These are phyloP conservation scores for Mycena pura DNA, from an alignment of 768 basidiomycete species.

Conservation along the genomic window DNA sequence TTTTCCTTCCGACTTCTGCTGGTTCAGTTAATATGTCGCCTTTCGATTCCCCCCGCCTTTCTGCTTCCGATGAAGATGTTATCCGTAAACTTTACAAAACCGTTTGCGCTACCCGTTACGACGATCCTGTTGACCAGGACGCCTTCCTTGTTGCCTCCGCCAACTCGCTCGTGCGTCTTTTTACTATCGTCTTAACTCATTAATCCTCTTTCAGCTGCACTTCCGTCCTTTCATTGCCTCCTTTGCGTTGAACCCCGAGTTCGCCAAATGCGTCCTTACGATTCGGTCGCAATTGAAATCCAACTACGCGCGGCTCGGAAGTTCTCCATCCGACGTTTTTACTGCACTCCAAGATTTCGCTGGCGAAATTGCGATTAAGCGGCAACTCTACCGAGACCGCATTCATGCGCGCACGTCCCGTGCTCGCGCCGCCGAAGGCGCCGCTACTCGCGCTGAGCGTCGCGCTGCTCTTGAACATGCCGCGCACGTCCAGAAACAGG, in stretches of 20 bases:
- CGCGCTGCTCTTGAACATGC: neutral
- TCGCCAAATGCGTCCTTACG: neutral
- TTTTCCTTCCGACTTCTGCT: no score
- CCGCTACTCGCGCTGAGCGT: neutral
- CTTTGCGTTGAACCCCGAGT: neutral
- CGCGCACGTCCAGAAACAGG: no score
- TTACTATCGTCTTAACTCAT: neutral
- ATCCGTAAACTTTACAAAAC: neutral
- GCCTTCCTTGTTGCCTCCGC: constrained; percentile 4
- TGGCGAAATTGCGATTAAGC: neutral
- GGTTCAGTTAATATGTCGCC: no score
- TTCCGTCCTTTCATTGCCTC: neutral
- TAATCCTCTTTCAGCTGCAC: neutral
- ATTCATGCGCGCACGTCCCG: neutral
- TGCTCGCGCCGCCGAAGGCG: neutral
- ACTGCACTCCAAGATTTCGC: neutral
- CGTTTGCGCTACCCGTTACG: neutral
- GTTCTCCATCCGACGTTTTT: neutral
- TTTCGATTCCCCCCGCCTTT: no score
- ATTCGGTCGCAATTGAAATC: neutral
- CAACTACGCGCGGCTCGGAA: neutral
- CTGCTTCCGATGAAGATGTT: neutral
- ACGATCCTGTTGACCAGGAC: constrained; percentile 15
- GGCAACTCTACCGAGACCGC: neutral
- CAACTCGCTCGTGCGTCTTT: neutral